Conservation (phyloP, 2,329 filamentous ascomycete genomes). For the Monosporascus sp. region DNA sequence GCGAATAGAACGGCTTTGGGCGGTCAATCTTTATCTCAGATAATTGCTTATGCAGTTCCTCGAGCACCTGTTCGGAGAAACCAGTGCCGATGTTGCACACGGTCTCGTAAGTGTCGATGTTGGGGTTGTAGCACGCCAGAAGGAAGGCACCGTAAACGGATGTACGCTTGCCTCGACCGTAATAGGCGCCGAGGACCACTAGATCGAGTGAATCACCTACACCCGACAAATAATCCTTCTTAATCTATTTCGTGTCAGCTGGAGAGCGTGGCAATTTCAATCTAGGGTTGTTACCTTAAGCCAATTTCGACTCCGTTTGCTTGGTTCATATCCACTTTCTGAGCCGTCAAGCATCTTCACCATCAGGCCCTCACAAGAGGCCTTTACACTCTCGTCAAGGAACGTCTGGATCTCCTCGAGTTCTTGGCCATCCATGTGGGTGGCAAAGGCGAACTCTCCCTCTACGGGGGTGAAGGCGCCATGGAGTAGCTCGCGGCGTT, state of each 20-base stretch:
- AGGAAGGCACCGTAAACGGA: conserved; percentile 95
- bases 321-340: conserved; percentile 93
- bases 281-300: conserved; percentile 62
- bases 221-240: conserved; percentile 94
- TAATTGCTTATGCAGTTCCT: conserved; percentile 73
- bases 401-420: conserved; percentile 90
- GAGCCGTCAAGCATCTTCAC: conserved; percentile 97
- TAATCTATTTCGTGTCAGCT: conserved; percentile 55
- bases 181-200: conserved; percentile 90
- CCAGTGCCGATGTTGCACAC: conserved; percentile 98
- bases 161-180: conserved; percentile 91
- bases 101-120: conserved; percentile 79
- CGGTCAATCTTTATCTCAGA: conserved; percentile 76
- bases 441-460: conserved; percentile 88
- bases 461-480: conserved; percentile 70
- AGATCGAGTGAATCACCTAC: conserved; percentile 95
- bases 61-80: conserved; percentile 91
- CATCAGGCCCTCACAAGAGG: conserved; percentile 96
- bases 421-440: conserved; percentile 78
- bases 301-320: conserved; percentile 95
- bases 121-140: conserved; percentile 84
- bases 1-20: conserved; percentile 90
- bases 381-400: conserved; percentile 90
- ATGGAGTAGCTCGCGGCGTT: conserved; percentile 71
- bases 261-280: not conserved